Conservation (phyloP, 805 yeast species). For the Hermanozyma aechmeae region DNA sequence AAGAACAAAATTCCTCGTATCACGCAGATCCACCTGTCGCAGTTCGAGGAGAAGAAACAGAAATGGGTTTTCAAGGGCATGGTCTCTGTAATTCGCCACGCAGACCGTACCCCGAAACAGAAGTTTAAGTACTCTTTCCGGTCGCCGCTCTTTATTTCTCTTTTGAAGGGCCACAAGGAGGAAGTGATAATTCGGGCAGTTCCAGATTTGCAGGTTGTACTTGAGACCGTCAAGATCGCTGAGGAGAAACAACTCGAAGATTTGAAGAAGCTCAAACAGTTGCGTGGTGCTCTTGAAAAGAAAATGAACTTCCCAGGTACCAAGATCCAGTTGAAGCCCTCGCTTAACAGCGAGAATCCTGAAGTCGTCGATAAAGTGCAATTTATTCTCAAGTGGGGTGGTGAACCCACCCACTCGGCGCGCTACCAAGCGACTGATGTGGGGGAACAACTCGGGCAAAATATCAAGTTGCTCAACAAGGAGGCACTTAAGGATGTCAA, state of each 20-base stretch:
- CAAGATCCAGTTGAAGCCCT: slow-evolving; percentile 90
- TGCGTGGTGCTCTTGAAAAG: slow-evolving; percentile 78
- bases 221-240: slow-evolving; percentile 78
- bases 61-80: slow-evolving; percentile 96
- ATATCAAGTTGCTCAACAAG: slow-evolving; percentile 75
- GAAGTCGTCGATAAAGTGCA: slow-evolving; percentile 89
- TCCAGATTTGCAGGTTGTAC: slow-evolving; percentile 74
- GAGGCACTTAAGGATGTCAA: slow-evolving; percentile 78
- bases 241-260: slow-evolving; percentile 76
- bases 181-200: slow-evolving; percentile 92
- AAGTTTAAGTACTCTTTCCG: slow-evolving; percentile 93
- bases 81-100: slow-evolving; percentile 89
- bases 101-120: slow-evolving; percentile 97
- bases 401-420: slow-evolving; percentile 98
- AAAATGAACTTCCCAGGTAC: slow-evolving; percentile 92
- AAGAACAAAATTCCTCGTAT: slow-evolving; percentile 28
- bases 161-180: slow-evolving; percentile 88
- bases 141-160: slow-evolving; percentile 74
- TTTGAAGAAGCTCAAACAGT: slow-evolving; percentile 59
- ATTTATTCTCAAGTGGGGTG: slow-evolving; percentile 96
- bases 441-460: slow-evolving; percentile 94
- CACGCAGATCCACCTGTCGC: slow-evolving; percentile 26
- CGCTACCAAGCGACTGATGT: slow-evolving; percentile 88
- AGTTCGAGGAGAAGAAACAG: slow-evolving; percentile 57
- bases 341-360: slow-evolving; percentile 47